Evolutionary conservation across 805 yeast genomes (phyloP), one percentile per base, ranked within the genome.

Genomic region (Nakazawaea molendinolei): DNA sequence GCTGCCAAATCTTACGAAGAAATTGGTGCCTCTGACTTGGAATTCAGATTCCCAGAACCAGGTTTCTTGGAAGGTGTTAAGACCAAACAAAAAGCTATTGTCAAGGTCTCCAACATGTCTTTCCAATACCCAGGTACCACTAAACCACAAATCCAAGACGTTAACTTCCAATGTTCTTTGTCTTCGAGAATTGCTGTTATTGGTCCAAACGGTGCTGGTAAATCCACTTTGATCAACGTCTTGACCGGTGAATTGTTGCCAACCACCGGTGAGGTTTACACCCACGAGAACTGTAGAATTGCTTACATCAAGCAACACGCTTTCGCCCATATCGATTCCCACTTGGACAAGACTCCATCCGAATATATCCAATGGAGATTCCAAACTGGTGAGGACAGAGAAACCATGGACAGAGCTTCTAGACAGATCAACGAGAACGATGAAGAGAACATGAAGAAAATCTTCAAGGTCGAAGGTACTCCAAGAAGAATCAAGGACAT

Each of bases 311-410:
- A 92, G 77, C 99, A 92, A 76, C 98, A 94, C 70, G 98, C 98
- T 69, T 92, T 92, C 65, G 97, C 97, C 51, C 98, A 92, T 71
- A 90, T 92, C 61, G 99, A 94, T 71, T 79, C 84, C 65, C 98
- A 92, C 67, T 79, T 90, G 68, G 99, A 92, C 80, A 86, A 84
- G 80, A 92, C 99, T 62, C 98, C 98, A 64, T 87, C 97, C 60
- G 98, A 92, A 78, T 92, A 92, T 77, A 92, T 92, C 58, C 98
- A 92, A 77, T 92, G 98, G 98, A 92, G 98, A 83, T 92, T 90
- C 97, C 98, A 92, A 78, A 92, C 98, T 65, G 98, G 98, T 89
- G 98, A 92, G 78, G 98, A 92, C 73, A 87, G 98, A 77, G 98
- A 92, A 79, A 92, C 98, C 72, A 92, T 92, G 98, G 98, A 92